Conservation (phyloP, 2,329 filamentous ascomycete genomes). For the Arthrobotrys sphaeroides region DNA sequence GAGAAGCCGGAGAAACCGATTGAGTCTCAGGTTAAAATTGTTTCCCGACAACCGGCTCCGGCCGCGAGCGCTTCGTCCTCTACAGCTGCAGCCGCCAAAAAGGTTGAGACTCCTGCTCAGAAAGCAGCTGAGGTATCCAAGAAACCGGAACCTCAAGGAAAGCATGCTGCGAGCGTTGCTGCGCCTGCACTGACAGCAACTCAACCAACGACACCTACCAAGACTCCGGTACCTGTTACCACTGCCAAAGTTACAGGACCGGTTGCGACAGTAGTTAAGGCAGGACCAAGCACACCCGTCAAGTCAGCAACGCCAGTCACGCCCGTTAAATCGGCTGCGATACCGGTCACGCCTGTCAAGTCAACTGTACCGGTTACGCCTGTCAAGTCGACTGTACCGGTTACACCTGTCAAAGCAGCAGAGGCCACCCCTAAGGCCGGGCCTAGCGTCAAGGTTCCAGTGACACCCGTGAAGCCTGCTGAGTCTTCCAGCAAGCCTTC, state of each 20-base stretch:
- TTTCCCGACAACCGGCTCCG: slow-evolving; percentile 24
- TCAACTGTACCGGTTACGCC: background rate
- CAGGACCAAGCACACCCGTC: background rate
- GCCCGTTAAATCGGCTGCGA: background rate
- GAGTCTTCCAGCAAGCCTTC: background rate
- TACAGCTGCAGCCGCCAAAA: background rate
- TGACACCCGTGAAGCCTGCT: background rate
- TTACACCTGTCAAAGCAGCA: background rate
- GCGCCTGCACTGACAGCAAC: background rate
- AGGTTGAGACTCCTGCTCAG: background rate
- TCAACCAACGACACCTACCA: background rate
- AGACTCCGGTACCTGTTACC: background rate
- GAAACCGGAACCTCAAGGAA: background rate
- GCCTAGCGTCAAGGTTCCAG: background rate
- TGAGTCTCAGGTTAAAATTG: slow-evolving; percentile 50
- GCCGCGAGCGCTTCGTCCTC: slow-evolving; percentile 21
- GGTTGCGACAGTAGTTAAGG: background rate
- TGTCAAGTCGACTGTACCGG: background rate
- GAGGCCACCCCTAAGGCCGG: background rate
- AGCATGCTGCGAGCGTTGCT: background rate
- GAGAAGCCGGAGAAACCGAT: slow-evolving; percentile 48
- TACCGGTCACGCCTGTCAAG: slow-evolving; percentile 1
- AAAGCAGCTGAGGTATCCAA: background rate
- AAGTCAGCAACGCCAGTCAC: background rate
- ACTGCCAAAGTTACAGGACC: background rate